phyloP scores from a whole-genome alignment of 73 alveolate genomes.

The Strombidium stylifer region DNA sequence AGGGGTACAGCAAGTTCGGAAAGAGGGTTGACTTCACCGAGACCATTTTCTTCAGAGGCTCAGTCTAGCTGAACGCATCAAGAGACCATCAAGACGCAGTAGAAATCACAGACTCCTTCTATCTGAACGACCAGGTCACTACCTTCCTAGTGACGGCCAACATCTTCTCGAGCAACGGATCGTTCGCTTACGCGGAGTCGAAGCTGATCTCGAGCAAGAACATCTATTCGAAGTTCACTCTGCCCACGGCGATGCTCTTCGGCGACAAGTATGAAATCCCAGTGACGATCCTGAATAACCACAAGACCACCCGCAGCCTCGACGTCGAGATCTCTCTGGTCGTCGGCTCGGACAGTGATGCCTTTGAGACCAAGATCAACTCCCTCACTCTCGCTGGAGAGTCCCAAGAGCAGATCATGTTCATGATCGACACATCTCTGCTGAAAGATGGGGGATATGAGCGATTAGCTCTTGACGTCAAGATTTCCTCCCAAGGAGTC shows the following conservation, averaged over 20 bases:
- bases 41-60: constrained; percentile 26
- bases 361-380: no score
- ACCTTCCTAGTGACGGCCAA: constrained; percentile 33
- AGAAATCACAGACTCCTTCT: constrained; percentile 29
- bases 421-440: no score
- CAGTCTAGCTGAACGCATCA: neutral
- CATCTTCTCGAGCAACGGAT: constrained; percentile 27
- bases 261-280: constrained; percentile 37
- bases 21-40: constrained; percentile 46
- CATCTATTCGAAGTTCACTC: constrained; percentile 18
- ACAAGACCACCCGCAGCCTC: neutral
- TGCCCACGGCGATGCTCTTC: constrained; percentile 24
- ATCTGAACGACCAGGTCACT: constrained; percentile 46
- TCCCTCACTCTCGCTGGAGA: no score
- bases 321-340: neutral
- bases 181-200: constrained; percentile 6
- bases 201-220: constrained; percentile 20
- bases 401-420: neutral
- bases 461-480: no score
- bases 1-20: neutral
- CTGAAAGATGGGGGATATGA: no score
- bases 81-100: no score
- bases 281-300: constrained; percentile 22
- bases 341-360: neutral
- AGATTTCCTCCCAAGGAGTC: no score